Base-by-base conservation (phyloP, 495 filamentous ascomycete species). In the Aspergillus incahuasiensis region DNA sequence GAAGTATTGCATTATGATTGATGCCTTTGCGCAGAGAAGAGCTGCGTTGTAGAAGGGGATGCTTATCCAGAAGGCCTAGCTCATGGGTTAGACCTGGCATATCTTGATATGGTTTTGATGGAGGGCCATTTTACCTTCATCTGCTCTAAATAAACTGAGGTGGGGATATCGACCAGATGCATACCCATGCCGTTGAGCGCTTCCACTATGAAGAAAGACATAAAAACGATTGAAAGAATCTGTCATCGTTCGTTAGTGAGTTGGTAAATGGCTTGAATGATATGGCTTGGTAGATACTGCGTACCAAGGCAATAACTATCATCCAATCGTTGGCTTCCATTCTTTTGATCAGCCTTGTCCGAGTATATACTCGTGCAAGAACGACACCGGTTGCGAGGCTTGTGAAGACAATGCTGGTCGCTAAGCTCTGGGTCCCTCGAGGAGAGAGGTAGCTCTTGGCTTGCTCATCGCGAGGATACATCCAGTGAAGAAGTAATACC, bases 21-120 rank as follows among this genome's bases (percentile, higher is more conserved):
- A 77, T 18, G 71, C 72, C 66, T 81, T 81, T 47, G 78, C 78
- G 56, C 72, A 74, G 25, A 78, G 69, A n/a, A 80, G 65, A 35
- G 71, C 67, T 45, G 72, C 70, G n/a, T 77, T 76, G 55, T 77
- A 77, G 63, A 77, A 74, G 1, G 74, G 74, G 20, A 75, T 69
- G 1, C 72, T 73, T 55, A 76, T 58, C 72, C 72, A 77, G 58
- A 75, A 76, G 6, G 71, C 68, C 73, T 77, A 35, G 13, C 11
- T 25, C 38, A 40, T 38, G 0, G 24, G 39, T 46, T 48, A 57
- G 53, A 25, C 6, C 19, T 11, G 2, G 32, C 6, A 11, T 15
- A 6, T 11, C 12, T 35, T 46, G 5, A 15, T 30, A 48, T 25
- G 20, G 40, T 11, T 5, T 34, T 24, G 22, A 11, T 18, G 6